Evolutionary conservation across 2,329 filamentous ascomycete species (phyloP), one percentile per base, ranked within the genome.

Genomic region (Lasiodiplodia gonubiensis): DNA sequence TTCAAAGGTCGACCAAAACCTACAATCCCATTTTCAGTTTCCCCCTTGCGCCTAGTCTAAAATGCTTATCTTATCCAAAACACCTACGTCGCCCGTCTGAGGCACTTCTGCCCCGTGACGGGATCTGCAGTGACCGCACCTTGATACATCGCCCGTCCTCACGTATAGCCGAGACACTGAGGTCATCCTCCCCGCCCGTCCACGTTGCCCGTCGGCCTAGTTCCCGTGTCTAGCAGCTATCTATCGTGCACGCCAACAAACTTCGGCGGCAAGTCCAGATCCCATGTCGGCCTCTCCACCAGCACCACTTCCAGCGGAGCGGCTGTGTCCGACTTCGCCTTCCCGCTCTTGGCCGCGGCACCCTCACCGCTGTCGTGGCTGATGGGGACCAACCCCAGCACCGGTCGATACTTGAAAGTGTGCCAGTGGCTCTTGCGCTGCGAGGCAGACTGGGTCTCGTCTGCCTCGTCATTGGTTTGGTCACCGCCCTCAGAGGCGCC

Each of bases 371-470:
- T 89, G 80, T 65, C 71, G 49, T 75, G 73, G 25, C 80, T 82
- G 37, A 90, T 79, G 21, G 86, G 84, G 23, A 88, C 84, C 53
- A 90, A 85, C 5, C 94, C 95, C 69, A 99, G 83, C 72, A 99
- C 93, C n/a, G 94, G 92, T 68, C 94, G 87, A 80, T 98, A 99
- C 79, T 97, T 96, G 84, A 91, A 93, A 5, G 94, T 97, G 76
- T 90, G 88, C 92, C 93, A 98, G 81, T 83, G 86, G 42, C 35
- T 57, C 57, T 64, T 60, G 49, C 59, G 68, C 37, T 49, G 64
- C 79, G 79, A 25, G 75, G 72, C 49, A 14, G 39, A 42, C 66
- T 65, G 67, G 30, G 18, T 52, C 30, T 21, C 39, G 54, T 59
- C 48, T 64, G 57, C 54, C 35, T 68, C 53, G 64, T 68, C 27